phyloP scores from a whole-genome alignment of 2,329 filamentous ascomycete species.

The Claviceps citrina region DNA sequence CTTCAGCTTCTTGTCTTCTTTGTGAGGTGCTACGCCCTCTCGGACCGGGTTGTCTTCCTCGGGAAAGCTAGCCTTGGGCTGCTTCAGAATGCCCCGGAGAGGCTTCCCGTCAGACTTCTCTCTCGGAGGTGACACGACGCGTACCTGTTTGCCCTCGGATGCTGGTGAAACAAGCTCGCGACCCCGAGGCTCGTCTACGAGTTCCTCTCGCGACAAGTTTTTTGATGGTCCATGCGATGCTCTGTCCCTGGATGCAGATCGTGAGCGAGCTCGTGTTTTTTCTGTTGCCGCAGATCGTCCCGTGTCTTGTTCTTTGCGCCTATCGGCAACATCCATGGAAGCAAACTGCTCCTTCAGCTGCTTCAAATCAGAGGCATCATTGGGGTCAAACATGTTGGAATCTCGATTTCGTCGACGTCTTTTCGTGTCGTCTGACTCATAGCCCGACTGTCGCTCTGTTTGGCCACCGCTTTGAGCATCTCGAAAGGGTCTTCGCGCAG shows the following conservation, averaged over 20 bases:
- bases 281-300: neutral
- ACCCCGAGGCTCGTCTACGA: conserved; percentile 22
- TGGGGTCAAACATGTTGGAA: conserved; percentile 34
- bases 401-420: conserved; percentile 22
- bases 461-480: conserved; percentile 14
- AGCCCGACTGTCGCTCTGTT: conserved; percentile 15
- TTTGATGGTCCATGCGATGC: conserved; percentile 7
- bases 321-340: conserved; percentile 20
- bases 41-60: conserved; percentile 71
- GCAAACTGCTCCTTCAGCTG: conserved; percentile 36
- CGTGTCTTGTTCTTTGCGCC: conserved; percentile 7
- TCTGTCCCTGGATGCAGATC: conserved; percentile 9
- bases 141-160: conserved; percentile 34
- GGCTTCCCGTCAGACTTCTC: conserved; percentile 50
- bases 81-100: conserved; percentile 73
- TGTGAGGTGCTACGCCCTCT: conserved; percentile 86
- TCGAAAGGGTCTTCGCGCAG: conserved; percentile 9
- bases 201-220: neutral
- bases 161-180: conserved; percentile 23
- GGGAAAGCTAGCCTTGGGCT: conserved; percentile 68
- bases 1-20: conserved; percentile 58
- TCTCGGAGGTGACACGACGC: conserved; percentile 58
- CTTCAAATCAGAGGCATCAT: conserved; percentile 33
- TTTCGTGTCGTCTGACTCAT: conserved; percentile 28
- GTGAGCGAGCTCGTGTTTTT: conserved; percentile 8